Conservation (phyloP, 768 basidiomycete genomes). For the Russula sp. region DNA sequence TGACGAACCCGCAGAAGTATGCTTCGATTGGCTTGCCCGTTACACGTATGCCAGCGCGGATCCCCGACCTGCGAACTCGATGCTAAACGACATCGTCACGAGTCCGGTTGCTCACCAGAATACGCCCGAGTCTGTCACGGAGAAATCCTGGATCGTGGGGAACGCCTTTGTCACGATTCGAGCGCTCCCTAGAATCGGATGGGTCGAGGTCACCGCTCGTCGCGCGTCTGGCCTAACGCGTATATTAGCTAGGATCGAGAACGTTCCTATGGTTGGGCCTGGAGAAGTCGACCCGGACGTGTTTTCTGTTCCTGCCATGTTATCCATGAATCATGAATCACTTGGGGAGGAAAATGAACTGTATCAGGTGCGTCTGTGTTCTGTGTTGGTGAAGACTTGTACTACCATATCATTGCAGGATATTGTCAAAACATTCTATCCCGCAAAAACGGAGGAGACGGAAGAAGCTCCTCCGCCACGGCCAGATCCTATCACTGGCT, state of each 20-base stretch:
- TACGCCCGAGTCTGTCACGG: slow-evolving; percentile 43
- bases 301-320: slow-evolving; percentile 63
- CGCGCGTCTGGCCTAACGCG: slow-evolving; percentile 87
- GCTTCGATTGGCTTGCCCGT: slow-evolving; percentile 95
- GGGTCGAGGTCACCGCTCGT: slow-evolving; percentile 83
- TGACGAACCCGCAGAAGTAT: slow-evolving; percentile 92
- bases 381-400: background rate
- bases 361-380: slow-evolving; percentile 29
- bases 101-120: slow-evolving; percentile 42
- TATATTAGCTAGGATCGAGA: slow-evolving; percentile 83
- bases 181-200: slow-evolving; percentile 67
- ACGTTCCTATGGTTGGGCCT: slow-evolving; percentile 78
- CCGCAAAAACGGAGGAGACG: slow-evolving; percentile 17
- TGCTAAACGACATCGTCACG: slow-evolving; percentile 77
- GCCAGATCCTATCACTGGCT: slow-evolving; percentile 78
- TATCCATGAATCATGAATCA: slow-evolving; percentile 62
- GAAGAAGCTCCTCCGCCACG: slow-evolving; percentile 36
- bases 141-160: slow-evolving; percentile 86
- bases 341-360: slow-evolving; percentile 25
- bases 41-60: slow-evolving; percentile 95
- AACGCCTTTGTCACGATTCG: slow-evolving; percentile 83
- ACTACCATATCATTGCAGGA: slow-evolving; percentile 20
- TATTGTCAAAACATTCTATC: slow-evolving; percentile 21
- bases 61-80: slow-evolving; percentile 78
- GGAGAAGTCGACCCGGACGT: slow-evolving; percentile 84